Base-by-base conservation (phyloP, 352 stramenopile species). In the Phytopythium sindhum region DNA sequence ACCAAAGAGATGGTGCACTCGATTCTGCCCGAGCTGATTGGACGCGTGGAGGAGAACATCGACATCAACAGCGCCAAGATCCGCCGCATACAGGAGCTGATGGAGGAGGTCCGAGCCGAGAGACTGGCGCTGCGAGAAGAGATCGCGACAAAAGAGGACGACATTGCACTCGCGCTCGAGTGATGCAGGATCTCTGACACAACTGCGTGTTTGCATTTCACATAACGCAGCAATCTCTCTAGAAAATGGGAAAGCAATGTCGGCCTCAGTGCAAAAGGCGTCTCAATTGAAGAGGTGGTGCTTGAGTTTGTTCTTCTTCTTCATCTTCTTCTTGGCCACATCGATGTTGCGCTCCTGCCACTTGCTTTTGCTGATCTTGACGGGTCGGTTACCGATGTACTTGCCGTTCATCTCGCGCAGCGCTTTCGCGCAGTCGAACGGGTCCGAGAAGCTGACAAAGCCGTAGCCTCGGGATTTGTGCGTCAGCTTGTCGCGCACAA, bases 391-490 rank as follows among this genome's bases (percentile, higher is more conserved):
- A 37, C 92, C 93, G 68, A 98, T 93, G 82, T 98, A 99, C 67
- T 96, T 98, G 61, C 96, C 93, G 78, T 98, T 97, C 92, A 98
- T 98, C 76, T 99, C 95, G 35, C 96, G 77, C 65, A 99, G 82
- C 10, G 96, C 96, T 55, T 95, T 95, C 7, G 94, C 95, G 69
- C 89, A 98, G 70, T 98, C 95, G 64, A 98, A 96, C 15, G 93
- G 81, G 75, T 98, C 91, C 15, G 90, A 56, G 45, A 99, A 96
- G 63, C 82, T 97, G 31, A 98, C 95, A 67, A 99, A 99, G 2
- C 97, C 97, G 74, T 97, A 99, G 19, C 95, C 95, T n/a, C 80
- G 81, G n/a, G 86, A 91, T 72, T 95, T 95, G 77, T 95, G 85
- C 41, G 86, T 90, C 56, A 87, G 65, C 67, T 96, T 96, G 65